Conservation (phyloP, 257 asterid species). For the Ophiorrhiza pumila region DNA sequence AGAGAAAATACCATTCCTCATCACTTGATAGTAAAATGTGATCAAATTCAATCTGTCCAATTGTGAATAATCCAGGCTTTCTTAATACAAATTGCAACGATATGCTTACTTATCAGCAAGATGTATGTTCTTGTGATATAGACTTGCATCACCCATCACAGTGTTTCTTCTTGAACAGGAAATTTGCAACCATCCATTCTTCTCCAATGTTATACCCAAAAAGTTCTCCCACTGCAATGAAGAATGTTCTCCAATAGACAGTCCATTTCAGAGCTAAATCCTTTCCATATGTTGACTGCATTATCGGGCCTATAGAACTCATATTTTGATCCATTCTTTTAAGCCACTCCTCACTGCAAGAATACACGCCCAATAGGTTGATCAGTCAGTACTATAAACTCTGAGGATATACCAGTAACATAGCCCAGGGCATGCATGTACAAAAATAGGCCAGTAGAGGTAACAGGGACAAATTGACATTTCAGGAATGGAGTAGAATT, state of each 20-base stretch:
- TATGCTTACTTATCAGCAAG: background rate
- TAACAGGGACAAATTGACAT: background rate
- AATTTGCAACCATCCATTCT: conserved; percentile 89
- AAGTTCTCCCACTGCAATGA: conserved; percentile 80
- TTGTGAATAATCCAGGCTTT: background rate
- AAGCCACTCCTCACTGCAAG: conserved; percentile 92
- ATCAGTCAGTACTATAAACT: background rate
- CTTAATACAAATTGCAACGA: background rate
- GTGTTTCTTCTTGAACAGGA: conserved; percentile 75
- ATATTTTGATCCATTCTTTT: conserved; percentile 70
- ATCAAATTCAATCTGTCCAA: background rate
- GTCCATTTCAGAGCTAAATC: conserved; percentile 89
- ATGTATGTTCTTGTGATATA: background rate
- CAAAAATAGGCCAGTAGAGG: background rate
- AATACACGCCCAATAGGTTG: conserved; percentile 1
- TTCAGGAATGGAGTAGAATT: background rate
- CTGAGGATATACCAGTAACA: background rate
- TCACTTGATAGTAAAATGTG: background rate
- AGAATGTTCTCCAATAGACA: conserved; percentile 89
- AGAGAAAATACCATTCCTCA: too few species aligned
- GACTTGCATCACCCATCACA: background rate
- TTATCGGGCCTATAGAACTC: conserved; percentile 58
- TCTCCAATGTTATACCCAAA: conserved; percentile 77
- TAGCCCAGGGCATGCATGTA: background rate
- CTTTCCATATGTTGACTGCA: conserved; percentile 85